Evolutionary conservation across 257 asterid genomes (phyloP).

Genomic region (Solanum bulbocastanum): DNA sequence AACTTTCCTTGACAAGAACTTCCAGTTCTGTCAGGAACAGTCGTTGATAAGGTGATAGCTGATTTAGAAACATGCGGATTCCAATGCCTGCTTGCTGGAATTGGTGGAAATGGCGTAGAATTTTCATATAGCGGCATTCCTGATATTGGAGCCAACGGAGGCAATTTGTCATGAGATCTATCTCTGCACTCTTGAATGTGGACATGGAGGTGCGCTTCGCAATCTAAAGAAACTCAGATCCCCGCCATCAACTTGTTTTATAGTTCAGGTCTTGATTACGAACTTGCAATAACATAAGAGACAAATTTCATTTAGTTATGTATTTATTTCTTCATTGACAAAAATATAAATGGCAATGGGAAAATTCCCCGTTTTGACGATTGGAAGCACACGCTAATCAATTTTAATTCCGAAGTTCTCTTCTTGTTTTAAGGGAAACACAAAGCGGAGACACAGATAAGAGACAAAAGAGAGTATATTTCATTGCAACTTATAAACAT

Average conservation of each 20-base stretch:
- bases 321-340: too few species aligned
- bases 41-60: conserved; percentile 61
- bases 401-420: background rate
- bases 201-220: background rate
- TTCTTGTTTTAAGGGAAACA: background rate
- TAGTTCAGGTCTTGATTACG: background rate
- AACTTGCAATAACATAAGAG: background rate
- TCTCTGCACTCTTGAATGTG: background rate
- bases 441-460: background rate
- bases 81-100: conserved; percentile 78
- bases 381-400: background rate
- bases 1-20: conserved; percentile 32
- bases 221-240: background rate
- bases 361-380: background rate
- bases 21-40: conserved; percentile 69
- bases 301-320: background rate
- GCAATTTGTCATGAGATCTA: background rate
- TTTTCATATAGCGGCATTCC: conserved; percentile 48
- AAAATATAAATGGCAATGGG: background rate
- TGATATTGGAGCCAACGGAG: conserved; percentile 1
- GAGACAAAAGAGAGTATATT: background rate
- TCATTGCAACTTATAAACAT: background rate
- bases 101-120: conserved; percentile 87
- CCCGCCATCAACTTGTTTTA: background rate
- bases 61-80: conserved; percentile 75